phyloP scores from a whole-genome alignment of 306 rosid genomes.

The Heteromeles arbutifolia region DNA sequence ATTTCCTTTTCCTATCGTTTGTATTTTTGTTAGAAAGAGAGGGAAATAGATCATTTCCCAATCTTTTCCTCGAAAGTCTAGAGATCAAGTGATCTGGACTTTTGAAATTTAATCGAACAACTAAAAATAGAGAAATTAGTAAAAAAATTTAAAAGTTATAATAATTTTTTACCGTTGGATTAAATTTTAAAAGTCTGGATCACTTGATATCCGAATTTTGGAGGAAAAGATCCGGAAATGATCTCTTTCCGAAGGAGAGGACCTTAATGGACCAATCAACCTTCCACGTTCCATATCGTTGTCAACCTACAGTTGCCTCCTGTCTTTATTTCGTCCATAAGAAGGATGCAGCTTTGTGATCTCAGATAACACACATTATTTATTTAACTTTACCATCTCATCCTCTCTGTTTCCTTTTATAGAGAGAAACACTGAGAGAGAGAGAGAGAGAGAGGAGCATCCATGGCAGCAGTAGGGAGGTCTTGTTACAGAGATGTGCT shows the following conservation, averaged over 20 bases:
- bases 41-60: accelerated
- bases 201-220: too few species aligned
- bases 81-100: accelerated
- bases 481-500: conserved; percentile 32
- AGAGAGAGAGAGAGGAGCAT: conserved; percentile 15
- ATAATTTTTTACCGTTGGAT: too few species aligned
- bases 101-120: too few species aligned
- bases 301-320: neutral
- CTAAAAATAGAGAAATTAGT: accelerated
- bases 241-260: too few species aligned
- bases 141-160: too few species aligned
- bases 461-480: conserved; percentile 27
- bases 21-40: too few species aligned
- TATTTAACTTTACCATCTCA: neutral
- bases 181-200: accelerated
- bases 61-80: too few species aligned
- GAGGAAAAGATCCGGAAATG: too few species aligned
- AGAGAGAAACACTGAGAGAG: neutral
- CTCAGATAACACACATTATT: neutral
- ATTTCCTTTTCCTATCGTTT: too few species aligned
- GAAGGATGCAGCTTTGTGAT: neutral
- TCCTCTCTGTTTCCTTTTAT: neutral
- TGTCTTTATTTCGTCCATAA: neutral
- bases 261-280: neutral
- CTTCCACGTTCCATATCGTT: neutral